Evolutionary conservation across 371 early-diverging fungal species (phyloP).

Genomic region (Mucor saturninus): DNA sequence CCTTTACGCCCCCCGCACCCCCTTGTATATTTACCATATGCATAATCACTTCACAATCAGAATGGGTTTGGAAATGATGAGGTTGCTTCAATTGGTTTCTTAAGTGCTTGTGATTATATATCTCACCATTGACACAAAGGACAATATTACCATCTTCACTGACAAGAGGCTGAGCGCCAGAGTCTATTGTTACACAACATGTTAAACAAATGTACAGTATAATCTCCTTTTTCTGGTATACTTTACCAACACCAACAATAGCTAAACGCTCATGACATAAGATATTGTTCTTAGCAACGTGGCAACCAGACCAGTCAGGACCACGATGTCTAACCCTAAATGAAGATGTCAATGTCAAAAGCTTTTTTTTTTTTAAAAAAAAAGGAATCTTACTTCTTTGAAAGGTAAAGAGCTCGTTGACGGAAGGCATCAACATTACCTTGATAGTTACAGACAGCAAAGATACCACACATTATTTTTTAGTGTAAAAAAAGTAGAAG

Average conservation of each 20-base stretch:
- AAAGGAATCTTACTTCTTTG: conserved; percentile 78
- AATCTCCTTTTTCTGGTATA: not conserved
- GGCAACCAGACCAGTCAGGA: conserved; percentile 30
- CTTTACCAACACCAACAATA: conserved; percentile 92
- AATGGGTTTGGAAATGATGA: conserved; percentile 87
- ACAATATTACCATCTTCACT: conserved; percentile 83
- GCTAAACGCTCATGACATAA: conserved; percentile 96
- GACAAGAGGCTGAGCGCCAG: conserved; percentile 86
- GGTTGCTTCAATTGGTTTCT: conserved; percentile 69
- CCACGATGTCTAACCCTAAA: conserved; percentile 62
- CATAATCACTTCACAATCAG: conserved; percentile 96
- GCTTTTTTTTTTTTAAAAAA: not conserved
- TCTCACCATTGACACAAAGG: conserved; percentile 95
- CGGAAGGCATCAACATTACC: conserved; percentile 80
- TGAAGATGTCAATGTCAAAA: conserved; percentile 18
- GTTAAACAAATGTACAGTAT: not conserved
- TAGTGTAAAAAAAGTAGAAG: not conserved
- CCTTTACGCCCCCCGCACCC: not conserved
- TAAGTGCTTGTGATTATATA: conserved; percentile 94
- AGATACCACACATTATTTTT: conserved; percentile 92
- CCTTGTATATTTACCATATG: conserved; percentile 74
- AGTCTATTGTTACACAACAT: conserved; percentile 50
- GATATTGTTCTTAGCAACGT: conserved; percentile 77
- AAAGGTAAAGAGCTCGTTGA: conserved; percentile 80
- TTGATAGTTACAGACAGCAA: conserved; percentile 87